These are phyloP conservation scores for Cryptococcus depauperatus DNA, from an alignment of 1,284 basidiomycete species.

Conservation along the genomic window DNA sequence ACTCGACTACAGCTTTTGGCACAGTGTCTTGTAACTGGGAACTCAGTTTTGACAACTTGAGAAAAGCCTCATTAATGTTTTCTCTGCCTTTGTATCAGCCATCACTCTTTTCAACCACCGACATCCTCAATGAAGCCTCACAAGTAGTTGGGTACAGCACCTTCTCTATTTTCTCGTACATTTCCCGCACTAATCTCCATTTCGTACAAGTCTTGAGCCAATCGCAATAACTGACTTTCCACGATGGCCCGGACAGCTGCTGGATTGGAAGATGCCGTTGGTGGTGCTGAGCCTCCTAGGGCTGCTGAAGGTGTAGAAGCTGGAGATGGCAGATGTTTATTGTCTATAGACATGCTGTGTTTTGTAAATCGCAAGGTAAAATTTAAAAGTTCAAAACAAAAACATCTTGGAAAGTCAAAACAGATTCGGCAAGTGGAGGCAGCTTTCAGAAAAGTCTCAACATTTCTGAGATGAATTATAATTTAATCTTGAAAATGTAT, in stretches of 20 bases:
- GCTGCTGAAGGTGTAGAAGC: conserved; percentile 2
- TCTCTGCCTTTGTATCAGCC: conserved; percentile 13
- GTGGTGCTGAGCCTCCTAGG: background rate
- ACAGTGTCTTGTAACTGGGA: conserved; percentile 32
- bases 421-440: background rate
- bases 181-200: conserved; percentile 43
- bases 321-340: conserved; percentile 28
- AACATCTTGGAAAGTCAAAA: background rate
- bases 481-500: background rate
- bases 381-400: background rate
- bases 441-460: too few relatives aligned
- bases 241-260: conserved; percentile 24
- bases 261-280: conserved; percentile 12
- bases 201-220: conserved; percentile 41
- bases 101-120: background rate
- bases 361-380: background rate
- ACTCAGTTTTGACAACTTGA: conserved; percentile 22
- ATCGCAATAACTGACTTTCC: conserved; percentile 26
- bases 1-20: conserved; percentile 36
- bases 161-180: conserved; percentile 31
- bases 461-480: too few relatives aligned
- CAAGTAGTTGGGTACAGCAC: conserved; percentile 31
- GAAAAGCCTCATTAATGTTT: conserved; percentile 28
- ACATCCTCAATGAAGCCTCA: conserved; percentile 13
- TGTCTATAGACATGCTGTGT: conserved; percentile 16